phyloP scores from a whole-genome alignment of 2,329 filamentous ascomycete genomes.

The Claviceps sp. region DNA sequence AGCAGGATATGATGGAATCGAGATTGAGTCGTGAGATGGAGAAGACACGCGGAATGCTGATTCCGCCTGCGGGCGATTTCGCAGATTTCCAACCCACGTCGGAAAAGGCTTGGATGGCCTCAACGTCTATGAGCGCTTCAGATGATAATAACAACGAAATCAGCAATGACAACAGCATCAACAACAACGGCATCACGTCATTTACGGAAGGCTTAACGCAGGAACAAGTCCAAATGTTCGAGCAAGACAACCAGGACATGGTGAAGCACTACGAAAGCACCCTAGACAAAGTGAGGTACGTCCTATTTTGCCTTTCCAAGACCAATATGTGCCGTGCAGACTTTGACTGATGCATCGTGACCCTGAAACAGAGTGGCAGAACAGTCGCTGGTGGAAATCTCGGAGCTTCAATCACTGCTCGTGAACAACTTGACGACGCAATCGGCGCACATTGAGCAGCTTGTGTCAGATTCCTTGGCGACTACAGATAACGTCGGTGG shows the following conservation, averaged over 20 bases:
- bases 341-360: not conserved
- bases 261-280: conserved; percentile 86
- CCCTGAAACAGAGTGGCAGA: conserved; percentile 56
- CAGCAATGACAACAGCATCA: not conserved
- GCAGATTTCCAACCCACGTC: conserved; percentile 16
- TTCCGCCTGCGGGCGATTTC: conserved; percentile 19
- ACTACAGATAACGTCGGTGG: conserved; percentile 78
- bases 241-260: conserved; percentile 85
- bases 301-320: conserved; percentile 10
- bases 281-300: conserved; percentile 86
- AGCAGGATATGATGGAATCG: conserved; percentile 88
- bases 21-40: conserved; percentile 74
- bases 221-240: conserved; percentile 87
- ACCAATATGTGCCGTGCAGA: not conserved
- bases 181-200: conserved; percentile 1
- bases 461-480: conserved; percentile 69
- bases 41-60: conserved; percentile 70
- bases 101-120: conserved; percentile 4
- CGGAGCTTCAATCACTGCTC: conserved; percentile 79
- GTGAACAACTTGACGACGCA: conserved; percentile 77
- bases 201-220: conserved; percentile 48
- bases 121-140: conserved; percentile 3
- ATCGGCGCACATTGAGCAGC: conserved; percentile 75
- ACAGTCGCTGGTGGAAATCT: conserved; percentile 82
- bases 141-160: conserved; percentile 5